Conservation (phyloP, 2,329 filamentous ascomycete species). For the Raffaelea ambrosiae region DNA sequence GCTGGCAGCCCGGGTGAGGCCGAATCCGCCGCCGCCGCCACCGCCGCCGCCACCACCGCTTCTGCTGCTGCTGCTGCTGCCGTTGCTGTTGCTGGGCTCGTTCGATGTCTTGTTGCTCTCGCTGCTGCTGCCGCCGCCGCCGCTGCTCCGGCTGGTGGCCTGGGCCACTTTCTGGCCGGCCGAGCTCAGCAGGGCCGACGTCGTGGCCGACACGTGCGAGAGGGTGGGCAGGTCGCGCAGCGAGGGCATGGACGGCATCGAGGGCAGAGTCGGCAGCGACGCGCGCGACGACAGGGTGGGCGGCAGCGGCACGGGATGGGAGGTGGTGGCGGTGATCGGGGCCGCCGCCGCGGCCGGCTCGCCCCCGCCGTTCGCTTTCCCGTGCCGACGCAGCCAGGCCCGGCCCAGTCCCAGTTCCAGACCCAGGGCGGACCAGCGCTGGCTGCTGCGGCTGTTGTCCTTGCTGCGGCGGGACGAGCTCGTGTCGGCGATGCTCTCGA, state of each 20-base stretch:
- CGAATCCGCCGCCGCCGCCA: no score
- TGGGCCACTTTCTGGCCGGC: constrained; percentile 9
- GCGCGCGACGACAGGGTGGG: background rate
- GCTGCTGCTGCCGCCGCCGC: background rate
- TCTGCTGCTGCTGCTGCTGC: no score
- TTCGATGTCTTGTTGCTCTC: background rate
- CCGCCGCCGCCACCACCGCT: no score
- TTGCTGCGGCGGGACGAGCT: background rate
- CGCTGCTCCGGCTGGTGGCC: constrained; percentile 7
- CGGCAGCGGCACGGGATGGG: background rate
- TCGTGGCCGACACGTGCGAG: background rate
- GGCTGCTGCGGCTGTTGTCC: background rate
- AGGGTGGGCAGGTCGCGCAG: no score
- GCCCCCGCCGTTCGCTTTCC: no score
- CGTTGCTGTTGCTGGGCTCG: no score
- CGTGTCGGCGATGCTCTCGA: background rate
- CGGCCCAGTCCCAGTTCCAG: background rate
- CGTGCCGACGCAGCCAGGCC: background rate
- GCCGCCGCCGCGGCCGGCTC: no score
- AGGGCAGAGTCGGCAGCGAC: constrained; percentile 2
- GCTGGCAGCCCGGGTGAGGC: no score
- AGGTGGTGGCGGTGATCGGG: no score
- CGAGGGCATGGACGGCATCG: no score
- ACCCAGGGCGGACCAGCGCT: background rate
- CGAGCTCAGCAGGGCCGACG: constrained; percentile 4